Base-by-base conservation (phyloP, 371 early-diverging fungal species). In the Lichtheimia ornata region DNA sequence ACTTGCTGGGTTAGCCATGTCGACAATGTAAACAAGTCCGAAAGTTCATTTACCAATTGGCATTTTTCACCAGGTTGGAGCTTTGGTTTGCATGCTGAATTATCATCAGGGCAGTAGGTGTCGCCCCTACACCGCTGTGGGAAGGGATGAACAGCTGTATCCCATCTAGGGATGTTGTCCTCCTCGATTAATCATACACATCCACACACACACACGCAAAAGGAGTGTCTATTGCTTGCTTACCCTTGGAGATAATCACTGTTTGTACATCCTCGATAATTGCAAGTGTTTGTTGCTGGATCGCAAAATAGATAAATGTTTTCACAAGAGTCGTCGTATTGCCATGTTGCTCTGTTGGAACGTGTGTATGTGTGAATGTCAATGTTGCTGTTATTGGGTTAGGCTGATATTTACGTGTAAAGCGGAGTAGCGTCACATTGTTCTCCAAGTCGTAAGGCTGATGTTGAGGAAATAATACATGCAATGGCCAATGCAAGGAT, bases 171-270 rank as follows among this genome's bases (percentile, higher is more conserved):
- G 35, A 35, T 35, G 11, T 35, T 0, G 4, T 28, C 11, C 35
- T 35, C 35, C 35, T 35, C 35, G 35, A 35, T 35, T 35, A 35
- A 35, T 35, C 35, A 35, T 35, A 22, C 22, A 22, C 22, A 2
- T 35, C 9, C 35, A 9, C 35, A 28, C 28, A 35, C 35, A 9
- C 35, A 28, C 28, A 35, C 11, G 5, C 35, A 43, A 22, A 18
- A 57, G n/a, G 9, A 24, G 15, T 20, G 12, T 50, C 7, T 22
- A 40, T 50, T 42, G 15, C 24, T 17, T 41, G 35, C 20, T 67
- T 72, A 81, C 81, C 65, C 69, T 69, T 61, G 51, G 5, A 76
- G 64, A 58, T 74, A 81, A 59, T 81, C 81, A 2, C 70, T 30
- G 54, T 81, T 77, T 2, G 74, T 63, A 15, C 81, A 81, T 12